Conservation (phyloP, 441 rosid species). For the Eutrema salsugineum region DNA sequence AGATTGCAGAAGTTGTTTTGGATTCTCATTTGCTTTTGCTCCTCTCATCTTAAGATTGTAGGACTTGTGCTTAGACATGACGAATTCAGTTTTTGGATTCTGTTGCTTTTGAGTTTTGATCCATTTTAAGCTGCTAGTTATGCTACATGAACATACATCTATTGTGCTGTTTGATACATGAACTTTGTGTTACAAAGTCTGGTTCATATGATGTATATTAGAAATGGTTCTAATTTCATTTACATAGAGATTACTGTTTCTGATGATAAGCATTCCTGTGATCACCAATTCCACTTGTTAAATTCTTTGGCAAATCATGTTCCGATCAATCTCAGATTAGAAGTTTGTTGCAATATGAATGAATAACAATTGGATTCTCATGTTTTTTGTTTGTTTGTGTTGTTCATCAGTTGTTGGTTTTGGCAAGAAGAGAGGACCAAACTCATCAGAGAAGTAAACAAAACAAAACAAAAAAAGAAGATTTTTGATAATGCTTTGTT, state of each 20-base stretch:
- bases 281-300: background rate
- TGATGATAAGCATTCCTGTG: background rate
- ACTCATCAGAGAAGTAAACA: constrained; percentile 53
- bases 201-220: background rate
- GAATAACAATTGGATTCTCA: background rate
- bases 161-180: background rate
- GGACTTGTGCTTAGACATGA: background rate
- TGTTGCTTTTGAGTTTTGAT: background rate
- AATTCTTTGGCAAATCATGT: background rate
- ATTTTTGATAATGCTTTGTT: background rate
- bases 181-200: background rate
- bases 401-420: constrained; percentile 55
- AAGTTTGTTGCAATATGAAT: background rate
- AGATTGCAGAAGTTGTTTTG: background rate
- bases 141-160: background rate
- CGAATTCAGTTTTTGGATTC: background rate
- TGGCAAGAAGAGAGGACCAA: constrained; percentile 62
- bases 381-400: constrained; percentile 1
- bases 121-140: background rate
- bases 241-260: too few species aligned
- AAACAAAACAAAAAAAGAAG: too few species aligned
- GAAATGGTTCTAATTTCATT: too few species aligned
- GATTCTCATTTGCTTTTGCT: background rate
- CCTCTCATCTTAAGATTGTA: background rate
- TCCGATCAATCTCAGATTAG: background rate